A percentile compares a stretch with the other conserved stretches of the same genome.
phyloP scores from a whole-genome alignment of 805 yeast species.

The Maudiozyma bulderi region DNA sequence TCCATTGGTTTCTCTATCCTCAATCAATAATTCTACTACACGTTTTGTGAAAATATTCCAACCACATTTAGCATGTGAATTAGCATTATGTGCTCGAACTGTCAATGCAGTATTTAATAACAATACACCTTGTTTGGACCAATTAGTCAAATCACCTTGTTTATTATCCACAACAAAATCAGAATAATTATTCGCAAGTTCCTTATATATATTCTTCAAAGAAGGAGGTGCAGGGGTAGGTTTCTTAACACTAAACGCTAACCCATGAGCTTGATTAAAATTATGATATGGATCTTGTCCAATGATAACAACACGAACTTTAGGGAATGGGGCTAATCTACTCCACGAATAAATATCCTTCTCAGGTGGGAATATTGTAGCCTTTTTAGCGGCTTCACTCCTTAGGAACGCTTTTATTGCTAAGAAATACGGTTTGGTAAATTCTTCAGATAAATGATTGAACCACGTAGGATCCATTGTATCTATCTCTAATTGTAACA shows the following conservation, averaged over 20 bases:
- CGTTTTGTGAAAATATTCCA: conserved; percentile 87
- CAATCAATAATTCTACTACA: conserved; percentile 46
- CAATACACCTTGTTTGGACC: conserved; percentile 86
- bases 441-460: conserved; percentile 51
- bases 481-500: conserved; percentile 41
- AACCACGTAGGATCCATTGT: conserved; percentile 78
- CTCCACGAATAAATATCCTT: conserved; percentile 86
- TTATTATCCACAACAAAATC: conserved; percentile 48
- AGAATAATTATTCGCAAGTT: conserved; percentile 62
- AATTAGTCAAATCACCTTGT: conserved; percentile 52
- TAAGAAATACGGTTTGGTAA: conserved; percentile 79
- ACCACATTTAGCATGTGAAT: conserved; percentile 81
- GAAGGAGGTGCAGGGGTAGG: conserved; percentile 88
- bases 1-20: conserved; percentile 34
- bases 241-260: conserved; percentile 83
- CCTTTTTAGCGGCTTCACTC: conserved; percentile 33
- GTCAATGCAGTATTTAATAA: conserved; percentile 82
- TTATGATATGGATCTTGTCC: conserved; percentile 98
- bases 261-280: conserved; percentile 87
- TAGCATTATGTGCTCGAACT: conserved; percentile 87
- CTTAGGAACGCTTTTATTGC: conserved; percentile 55
- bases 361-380: conserved; percentile 66
- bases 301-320: conserved; percentile 67
- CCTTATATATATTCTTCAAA: conserved; percentile 75
- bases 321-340: conserved; percentile 63